Conservation (phyloP, 805 yeast genomes). For the Wickerhamomyces xylosicus region DNA sequence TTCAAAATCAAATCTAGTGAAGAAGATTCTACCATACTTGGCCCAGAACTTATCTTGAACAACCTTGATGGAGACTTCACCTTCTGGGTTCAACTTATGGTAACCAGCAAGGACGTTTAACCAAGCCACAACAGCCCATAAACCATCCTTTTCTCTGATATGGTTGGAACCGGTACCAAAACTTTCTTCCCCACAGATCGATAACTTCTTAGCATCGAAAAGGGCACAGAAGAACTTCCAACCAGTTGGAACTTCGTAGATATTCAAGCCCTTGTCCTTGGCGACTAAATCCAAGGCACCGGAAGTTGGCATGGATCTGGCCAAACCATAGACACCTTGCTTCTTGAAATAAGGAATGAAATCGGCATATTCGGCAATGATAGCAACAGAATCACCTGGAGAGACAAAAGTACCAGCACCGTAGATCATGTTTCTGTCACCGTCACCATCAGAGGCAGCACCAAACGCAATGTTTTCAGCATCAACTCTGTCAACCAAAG, state of each 20-base stretch:
- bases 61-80: constrained; percentile 56
- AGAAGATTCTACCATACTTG: constrained; percentile 92
- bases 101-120: constrained; percentile 86
- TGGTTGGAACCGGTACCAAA: constrained; percentile 98
- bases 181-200: constrained; percentile 97
- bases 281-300: constrained; percentile 93
- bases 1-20: constrained; percentile 93
- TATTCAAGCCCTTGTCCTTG: constrained; percentile 54
- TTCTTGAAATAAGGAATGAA: constrained; percentile 86
- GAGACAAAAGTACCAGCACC: constrained; percentile 93
- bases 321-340: constrained; percentile 84
- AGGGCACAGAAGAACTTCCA: constrained; percentile 98
- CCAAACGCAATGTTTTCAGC: constrained; percentile 77
- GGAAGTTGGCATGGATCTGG: constrained; percentile 96
- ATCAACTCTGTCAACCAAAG: constrained; percentile 84
- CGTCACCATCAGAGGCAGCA: constrained; percentile 99
- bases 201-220: constrained; percentile 85
- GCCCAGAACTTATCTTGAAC: constrained; percentile 85
- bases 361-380: constrained; percentile 88
- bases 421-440: constrained; percentile 97
- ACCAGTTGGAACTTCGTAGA: constrained; percentile 97
- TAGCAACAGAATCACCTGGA: constrained; percentile 97
- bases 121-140: constrained; percentile 98
- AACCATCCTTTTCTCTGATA: constrained; percentile 93
- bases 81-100: constrained; percentile 44